Evolutionary conservation across 352 stramenopile genomes (phyloP).

Genomic region (Phytophthora hibernalis): DNA sequence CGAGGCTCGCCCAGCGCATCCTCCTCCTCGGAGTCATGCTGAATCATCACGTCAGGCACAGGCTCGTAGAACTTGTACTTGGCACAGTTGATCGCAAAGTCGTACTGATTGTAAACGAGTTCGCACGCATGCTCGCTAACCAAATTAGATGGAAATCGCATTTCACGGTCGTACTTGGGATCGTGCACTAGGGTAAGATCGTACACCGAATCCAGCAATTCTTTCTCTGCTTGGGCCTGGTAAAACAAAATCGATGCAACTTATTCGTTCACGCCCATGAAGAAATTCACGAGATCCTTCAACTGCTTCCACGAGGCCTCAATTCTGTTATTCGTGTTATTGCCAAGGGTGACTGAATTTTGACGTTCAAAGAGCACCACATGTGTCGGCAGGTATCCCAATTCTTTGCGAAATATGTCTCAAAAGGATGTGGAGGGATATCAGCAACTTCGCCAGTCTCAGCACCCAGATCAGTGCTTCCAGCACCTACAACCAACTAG

Average conservation of each 20-base stretch:
- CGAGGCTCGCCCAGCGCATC: slow-evolving; percentile 17
- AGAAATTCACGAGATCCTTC: slow-evolving; percentile 19
- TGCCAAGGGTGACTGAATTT: no score
- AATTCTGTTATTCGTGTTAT: no score
- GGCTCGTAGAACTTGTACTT: slow-evolving; percentile 25
- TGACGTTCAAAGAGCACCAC: no score
- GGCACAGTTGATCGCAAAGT: slow-evolving; percentile 12
- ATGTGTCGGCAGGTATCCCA: no score
- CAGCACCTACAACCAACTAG: no score
- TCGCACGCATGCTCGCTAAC: slow-evolving; percentile 37
- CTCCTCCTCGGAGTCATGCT: neutral
- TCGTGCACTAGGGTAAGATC: slow-evolving; percentile 13
- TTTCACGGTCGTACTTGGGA: slow-evolving; percentile 24
- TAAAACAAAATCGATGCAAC: no score
- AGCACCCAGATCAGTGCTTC: no score
- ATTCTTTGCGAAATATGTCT: no score
- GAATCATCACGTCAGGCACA: slow-evolving; percentile 10
- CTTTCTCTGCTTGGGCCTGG: slow-evolving; percentile 22
- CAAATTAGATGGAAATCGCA: slow-evolving; percentile 16
- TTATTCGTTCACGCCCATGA: slow-evolving; percentile 32
- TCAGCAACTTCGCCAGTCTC: no score
- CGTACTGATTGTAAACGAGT: no score
- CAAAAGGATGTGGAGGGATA: no score
- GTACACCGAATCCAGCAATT: slow-evolving; percentile 19
- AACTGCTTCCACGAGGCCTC: no score